Conservation (phyloP, 441 rosid species). For the Bocquillonia castaneifolia region DNA sequence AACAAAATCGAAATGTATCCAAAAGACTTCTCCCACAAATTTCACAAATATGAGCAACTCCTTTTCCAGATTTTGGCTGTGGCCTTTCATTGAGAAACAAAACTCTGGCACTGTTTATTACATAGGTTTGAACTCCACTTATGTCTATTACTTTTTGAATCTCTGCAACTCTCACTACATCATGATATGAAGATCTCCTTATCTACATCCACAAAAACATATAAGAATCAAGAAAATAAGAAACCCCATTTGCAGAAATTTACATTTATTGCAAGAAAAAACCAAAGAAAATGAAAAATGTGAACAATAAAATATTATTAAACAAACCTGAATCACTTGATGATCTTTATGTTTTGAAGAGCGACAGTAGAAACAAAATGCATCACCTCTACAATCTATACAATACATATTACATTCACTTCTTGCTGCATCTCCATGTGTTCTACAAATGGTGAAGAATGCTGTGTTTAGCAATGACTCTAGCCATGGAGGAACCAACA, state of each 20-base stretch:
- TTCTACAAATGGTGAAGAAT: constrained; percentile 49
- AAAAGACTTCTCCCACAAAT: constrained; percentile 59
- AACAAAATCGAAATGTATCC: constrained; percentile 65
- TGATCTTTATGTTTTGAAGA: constrained; percentile 65
- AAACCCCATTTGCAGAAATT: neutral
- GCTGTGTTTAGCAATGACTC: constrained; percentile 49
- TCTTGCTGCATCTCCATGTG: constrained; percentile 48
- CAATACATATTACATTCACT: constrained; percentile 69
- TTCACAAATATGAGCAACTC: constrained; percentile 51
- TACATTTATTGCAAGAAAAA: too few species aligned
- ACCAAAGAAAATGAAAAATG: neutral
- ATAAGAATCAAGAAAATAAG: neutral
- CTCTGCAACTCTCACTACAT: constrained; percentile 65
- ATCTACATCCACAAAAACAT: constrained; percentile 32
- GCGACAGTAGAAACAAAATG: constrained; percentile 76
- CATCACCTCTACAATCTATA: constrained; percentile 48
- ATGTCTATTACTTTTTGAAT: constrained; percentile 59
- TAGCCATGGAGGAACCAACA: constrained; percentile 60
- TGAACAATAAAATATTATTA: neutral
- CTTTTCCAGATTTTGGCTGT: constrained; percentile 51
- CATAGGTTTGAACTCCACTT: constrained; percentile 68
- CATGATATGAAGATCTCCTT: constrained; percentile 74
- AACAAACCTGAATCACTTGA: constrained; percentile 56
- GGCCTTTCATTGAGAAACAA: constrained; percentile 73
- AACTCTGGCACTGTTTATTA: constrained; percentile 70